These are phyloP conservation scores for Haplosporangium sp. DNA, from an alignment of 371 early-diverging fungal genomes.

Conservation along the genomic window DNA sequence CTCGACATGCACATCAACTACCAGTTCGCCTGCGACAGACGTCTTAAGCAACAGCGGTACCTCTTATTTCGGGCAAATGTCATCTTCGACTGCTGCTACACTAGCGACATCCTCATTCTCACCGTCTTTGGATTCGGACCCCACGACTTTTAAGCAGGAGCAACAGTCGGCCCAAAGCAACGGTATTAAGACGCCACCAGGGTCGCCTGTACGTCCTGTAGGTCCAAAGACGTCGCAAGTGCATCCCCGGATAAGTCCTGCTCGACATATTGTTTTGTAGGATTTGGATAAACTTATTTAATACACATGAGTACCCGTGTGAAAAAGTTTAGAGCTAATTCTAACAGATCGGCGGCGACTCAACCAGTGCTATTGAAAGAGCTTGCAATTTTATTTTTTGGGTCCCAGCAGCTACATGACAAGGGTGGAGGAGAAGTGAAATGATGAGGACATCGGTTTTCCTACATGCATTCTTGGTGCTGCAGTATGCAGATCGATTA, in stretches of 20 bases:
- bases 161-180: slow-evolving; percentile 3
- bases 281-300: neutral
- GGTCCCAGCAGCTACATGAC: no score
- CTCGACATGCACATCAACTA: slow-evolving; percentile 10
- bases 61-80: slow-evolving; percentile 20
- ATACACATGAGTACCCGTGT: no score
- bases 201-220: neutral
- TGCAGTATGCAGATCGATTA: no score
- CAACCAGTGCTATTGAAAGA: no score
- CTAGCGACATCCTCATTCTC: slow-evolving; percentile 1
- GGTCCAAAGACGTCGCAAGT: neutral
- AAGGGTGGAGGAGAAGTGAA: no score
- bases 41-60: neutral
- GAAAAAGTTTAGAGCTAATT: no score
- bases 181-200: slow-evolving; percentile 9
- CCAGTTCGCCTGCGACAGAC: slow-evolving; percentile 10
- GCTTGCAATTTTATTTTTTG: no score
- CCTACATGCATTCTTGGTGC: no score
- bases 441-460: no score
- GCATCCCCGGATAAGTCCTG: slow-evolving; percentile 6
- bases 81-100: slow-evolving; percentile 1
- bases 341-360: no score
- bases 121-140: neutral
- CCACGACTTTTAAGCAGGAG: neutral
- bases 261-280: slow-evolving; percentile 1